Base-by-base conservation (phyloP, 805 yeast species). In the Wickerhamomyces bovis region DNA sequence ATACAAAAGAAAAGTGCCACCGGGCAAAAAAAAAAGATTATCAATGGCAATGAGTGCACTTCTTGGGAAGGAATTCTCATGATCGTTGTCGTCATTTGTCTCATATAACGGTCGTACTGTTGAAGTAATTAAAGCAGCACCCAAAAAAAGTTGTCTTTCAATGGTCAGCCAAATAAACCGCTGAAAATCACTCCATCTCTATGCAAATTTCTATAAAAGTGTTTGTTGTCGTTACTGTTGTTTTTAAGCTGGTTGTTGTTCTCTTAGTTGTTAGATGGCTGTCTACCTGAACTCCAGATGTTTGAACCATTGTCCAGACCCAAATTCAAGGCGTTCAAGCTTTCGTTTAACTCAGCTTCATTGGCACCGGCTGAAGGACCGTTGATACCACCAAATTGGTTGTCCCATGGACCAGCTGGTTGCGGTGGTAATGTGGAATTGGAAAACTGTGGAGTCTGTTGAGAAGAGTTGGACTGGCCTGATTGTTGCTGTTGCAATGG, bases 281-380 rank as follows among this genome's bases (percentile, higher is more conserved):
- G 36, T 33, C 36, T 36, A 13, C 58, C 54, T 38, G 60, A 56
- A 15, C 62, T 61, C 64, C 64, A 60, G 15, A 60, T 60, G 40
- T 44, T 60, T 9, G 64, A 54, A 15, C 60, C 55, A 38, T 46
- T 52, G 23, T 57, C 63, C 48, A 60, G 31, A 1, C 54, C 51
- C 42, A 60, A 43, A 36, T 57, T 58, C 46, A 61, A 48, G 1
- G 56, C 50, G 39, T 54, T 56, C 44, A 61, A 44, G 11, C 56
- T 53, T 18, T 61, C 62, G 33, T 45, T 54, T 45, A 59, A 41
- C 28, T 60, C 61, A 47, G 47, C 49, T 26, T 52, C 63, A 30
- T 20, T 30, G 6, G 45, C 31, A 12, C 43, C 41, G n/a, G 44
- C 10, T 15, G 42, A 39, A 18, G 38, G 15, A 20, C 40, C 39